Evolutionary conservation across 2,329 filamentous ascomycete genomes (phyloP).

Genomic region (Aspergillus sp.): DNA sequence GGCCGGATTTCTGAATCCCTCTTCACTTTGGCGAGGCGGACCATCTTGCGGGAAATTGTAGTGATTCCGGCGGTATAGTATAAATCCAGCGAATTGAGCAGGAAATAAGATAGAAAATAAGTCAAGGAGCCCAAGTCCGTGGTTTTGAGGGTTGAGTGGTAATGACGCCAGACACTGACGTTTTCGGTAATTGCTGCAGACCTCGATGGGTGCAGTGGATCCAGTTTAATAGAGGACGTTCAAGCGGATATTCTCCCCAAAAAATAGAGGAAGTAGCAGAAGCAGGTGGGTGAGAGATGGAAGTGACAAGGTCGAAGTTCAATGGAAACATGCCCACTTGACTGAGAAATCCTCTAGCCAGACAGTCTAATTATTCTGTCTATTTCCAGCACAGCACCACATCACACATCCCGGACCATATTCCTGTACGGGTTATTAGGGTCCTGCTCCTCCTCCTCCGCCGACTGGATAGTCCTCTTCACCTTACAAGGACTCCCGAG

Average conservation of each 20-base stretch:
- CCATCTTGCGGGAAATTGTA: too few species aligned
- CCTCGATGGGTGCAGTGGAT: not conserved
- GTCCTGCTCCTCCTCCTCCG: conserved; percentile 17
- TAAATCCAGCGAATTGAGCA: not conserved
- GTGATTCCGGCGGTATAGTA: too few species aligned
- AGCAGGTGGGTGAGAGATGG: too few species aligned
- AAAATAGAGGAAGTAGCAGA: too few species aligned
- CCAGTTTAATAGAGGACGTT: not conserved
- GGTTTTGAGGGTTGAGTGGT: not conserved
- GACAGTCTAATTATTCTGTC: not conserved
- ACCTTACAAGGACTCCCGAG: conserved; percentile 19
- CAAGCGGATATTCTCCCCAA: not conserved
- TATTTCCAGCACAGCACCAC: not conserved
- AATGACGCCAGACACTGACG: not conserved
- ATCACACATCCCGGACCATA: conserved; percentile 10
- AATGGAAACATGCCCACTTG: not conserved
- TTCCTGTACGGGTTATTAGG: conserved; percentile 14
- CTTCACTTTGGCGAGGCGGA: conserved; percentile 26
- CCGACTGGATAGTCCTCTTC: conserved; percentile 14
- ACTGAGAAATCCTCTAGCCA: not conserved
- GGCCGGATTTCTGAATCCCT: conserved; percentile 20
- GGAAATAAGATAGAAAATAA: not conserved
- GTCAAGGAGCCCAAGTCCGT: not conserved
- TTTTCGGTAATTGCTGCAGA: too few species aligned
- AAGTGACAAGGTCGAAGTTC: not conserved